Evolutionary conservation across 169 alveolate species (phyloP), one percentile per base, ranked within the genome.

Genomic region (Plasmodium inui): DNA sequence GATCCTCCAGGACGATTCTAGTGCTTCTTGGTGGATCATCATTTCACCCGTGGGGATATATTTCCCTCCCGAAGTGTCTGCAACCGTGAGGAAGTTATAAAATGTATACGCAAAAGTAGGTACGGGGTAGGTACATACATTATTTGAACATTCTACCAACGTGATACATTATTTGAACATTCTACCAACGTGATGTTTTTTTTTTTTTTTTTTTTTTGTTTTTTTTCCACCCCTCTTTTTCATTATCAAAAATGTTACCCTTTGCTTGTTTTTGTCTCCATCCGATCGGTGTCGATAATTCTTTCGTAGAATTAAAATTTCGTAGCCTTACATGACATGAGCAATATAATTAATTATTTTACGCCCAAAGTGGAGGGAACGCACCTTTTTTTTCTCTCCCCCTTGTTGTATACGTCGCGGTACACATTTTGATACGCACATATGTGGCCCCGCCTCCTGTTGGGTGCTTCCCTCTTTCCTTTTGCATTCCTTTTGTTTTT

Each of bases 301-400:
- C 84, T 78, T 78, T 78, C 30, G 55, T 19, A 12, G 34, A 19
- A 78, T 78, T 78, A 41, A 78, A 34, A 34, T 32, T 78, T 78
- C 84, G 44, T 39, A 78, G 70, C 84, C 44, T 2, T 39, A 41
- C 55, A 39, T 39, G 57, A 12, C 57, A 46, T 46, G 57, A 46
- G 57, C 26, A 19, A 10, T 26, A 12, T 37, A 32, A 37, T 78
- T 78, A 78, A 14, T 78, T 78, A 39, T 78, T 78, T 78, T 19
- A 37, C 28, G 22, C 3, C 53, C 1, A 0, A 78, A n/a, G 1
- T 41, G 50, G n/a, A n/a, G 55, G 55, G 53, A 41, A 34, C 0
- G 28, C n/a, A 41, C 71, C 19, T 39, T 37, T 39, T 78, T 4
- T 76, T 76, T 17, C 50, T n/a, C n/a, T n/a, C n/a, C n/a, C n/a